Evolutionary conservation across 2,329 filamentous ascomycete genomes (phyloP).

Genomic region (Fusarium euwallaceae): DNA sequence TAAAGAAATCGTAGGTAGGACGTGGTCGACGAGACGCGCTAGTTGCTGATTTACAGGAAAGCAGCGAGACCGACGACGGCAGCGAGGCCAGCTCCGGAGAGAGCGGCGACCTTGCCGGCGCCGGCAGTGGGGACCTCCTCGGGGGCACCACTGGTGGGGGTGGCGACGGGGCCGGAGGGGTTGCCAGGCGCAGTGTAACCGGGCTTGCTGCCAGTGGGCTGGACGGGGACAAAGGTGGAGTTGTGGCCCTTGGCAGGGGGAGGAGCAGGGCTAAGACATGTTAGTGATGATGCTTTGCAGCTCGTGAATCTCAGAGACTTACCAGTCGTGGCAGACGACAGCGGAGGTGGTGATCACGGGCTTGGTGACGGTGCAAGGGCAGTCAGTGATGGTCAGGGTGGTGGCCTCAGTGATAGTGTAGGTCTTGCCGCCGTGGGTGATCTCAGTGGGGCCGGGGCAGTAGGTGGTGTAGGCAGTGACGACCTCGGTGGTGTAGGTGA

Average conservation of each 20-base stretch:
- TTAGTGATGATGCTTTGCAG: constrained; percentile 35
- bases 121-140: constrained; percentile 63
- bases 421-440: constrained; percentile 74
- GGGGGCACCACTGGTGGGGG: constrained; percentile 48
- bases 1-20: constrained; percentile 57
- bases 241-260: constrained; percentile 51
- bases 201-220: constrained; percentile 30
- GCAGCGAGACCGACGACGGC: constrained; percentile 72
- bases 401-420: constrained; percentile 78
- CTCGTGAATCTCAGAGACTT: constrained; percentile 43
- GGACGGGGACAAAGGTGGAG: constrained; percentile 48
- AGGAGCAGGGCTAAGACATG: constrained; percentile 43
- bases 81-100: constrained; percentile 71
- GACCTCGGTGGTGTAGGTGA: constrained; percentile 73
- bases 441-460: constrained; percentile 76
- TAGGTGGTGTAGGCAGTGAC: constrained; percentile 77
- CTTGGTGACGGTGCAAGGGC: constrained; percentile 77
- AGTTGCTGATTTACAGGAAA: constrained; percentile 67
- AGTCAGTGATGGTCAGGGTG: constrained; percentile 79
- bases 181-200: constrained; percentile 3
- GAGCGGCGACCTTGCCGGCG: constrained; percentile 67
- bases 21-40: constrained; percentile 52
- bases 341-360: constrained; percentile 66
- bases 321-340: constrained; percentile 69
- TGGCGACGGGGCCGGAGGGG: constrained; percentile 43